Evolutionary conservation across 352 stramenopile species (phyloP), one percentile per base, ranked within the genome.

Genomic region (Phytophthora melonis): DNA sequence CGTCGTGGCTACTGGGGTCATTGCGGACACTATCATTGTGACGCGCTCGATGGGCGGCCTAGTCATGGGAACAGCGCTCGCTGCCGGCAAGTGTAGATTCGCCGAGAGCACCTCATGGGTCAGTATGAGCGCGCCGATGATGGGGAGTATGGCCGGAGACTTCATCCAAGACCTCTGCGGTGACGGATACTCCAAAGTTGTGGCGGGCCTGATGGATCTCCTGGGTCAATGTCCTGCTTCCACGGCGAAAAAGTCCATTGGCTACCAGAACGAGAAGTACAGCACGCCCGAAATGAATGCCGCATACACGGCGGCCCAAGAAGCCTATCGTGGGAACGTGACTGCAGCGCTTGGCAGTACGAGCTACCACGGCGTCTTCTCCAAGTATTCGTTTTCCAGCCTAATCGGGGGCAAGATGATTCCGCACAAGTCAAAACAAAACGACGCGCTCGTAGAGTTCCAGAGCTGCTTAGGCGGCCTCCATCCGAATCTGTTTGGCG

Each of bases 381-480:
- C 79, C 1, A 63, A 64, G 10, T 77, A 75, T 27, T 41, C 67
- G n/a, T 5, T 18, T 10, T 39, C 54, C 5, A 62, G 59, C 10
- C 39, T 73, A 2, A 5, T 76, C 3, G 62, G 61, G 16, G 74
- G 64, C 1, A 55, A n/a, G 16, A n/a, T 73, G 39, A 69, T 77
- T 5, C 68, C 68, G 0, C 75, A 83, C 59, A 71, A 78, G 36
- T 80, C 76, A 9, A 56, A 55, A 16, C 32, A 69, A 34, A 81
- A 77, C 36, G 74, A 80, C 39, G 64, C 47, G 0, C n/a, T 77
- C 2, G 69, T 85, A 1, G 72, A 83, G 36, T 83, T 78, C 53
- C 56, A 82, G 52, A 83, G 77, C 67, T 85, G 77, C 45, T 47
- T 66, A 8, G 68, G 52, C 13, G 73, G 68, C 5, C 60, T 86